These are phyloP conservation scores for Polytrichum formosum DNA, from an alignment of 225 moss, liverwort and hornwort genomes.

Conservation along the genomic window DNA sequence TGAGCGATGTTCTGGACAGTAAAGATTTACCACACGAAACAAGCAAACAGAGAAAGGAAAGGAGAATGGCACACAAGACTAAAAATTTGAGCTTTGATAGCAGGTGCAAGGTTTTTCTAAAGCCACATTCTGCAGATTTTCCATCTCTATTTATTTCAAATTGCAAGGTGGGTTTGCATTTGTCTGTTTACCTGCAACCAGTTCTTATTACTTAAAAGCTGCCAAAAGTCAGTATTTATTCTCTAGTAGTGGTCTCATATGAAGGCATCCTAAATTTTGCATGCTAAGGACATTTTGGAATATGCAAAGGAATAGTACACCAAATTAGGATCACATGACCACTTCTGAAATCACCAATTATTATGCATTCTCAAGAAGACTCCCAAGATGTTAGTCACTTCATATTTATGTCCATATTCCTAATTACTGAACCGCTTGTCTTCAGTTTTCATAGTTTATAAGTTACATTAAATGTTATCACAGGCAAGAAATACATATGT, in stretches of 20 bases:
- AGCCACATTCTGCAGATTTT: too few relatives aligned
- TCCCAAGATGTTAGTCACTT: not conserved
- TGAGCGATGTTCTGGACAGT: not conserved
- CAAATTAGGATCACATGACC: not conserved
- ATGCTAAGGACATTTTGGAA: too few relatives aligned
- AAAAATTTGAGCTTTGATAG: constrained; percentile 24
- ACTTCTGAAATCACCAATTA: constrained; percentile 1
- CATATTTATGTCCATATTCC: not conserved
- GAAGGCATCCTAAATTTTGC: too few relatives aligned
- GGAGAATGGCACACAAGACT: constrained; percentile 18
- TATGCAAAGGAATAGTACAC: too few relatives aligned
- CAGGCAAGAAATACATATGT: constrained; percentile 64
- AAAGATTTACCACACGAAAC: not conserved
- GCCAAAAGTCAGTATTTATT: too few relatives aligned
- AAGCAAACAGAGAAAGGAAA: constrained; percentile 20
- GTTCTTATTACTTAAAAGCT: too few relatives aligned
- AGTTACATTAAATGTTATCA: constrained; percentile 1
- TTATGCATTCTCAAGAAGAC: not conserved
- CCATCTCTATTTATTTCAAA: too few relatives aligned
- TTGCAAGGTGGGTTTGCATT: too few relatives aligned
- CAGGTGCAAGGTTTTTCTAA: constrained; percentile 17
- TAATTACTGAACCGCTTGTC: not conserved
- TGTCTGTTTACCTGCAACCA: too few relatives aligned
- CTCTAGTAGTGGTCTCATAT: too few relatives aligned
- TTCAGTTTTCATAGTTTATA: not conserved